Conservation (phyloP, 75 land plant species). For the Picea glauca region DNA sequence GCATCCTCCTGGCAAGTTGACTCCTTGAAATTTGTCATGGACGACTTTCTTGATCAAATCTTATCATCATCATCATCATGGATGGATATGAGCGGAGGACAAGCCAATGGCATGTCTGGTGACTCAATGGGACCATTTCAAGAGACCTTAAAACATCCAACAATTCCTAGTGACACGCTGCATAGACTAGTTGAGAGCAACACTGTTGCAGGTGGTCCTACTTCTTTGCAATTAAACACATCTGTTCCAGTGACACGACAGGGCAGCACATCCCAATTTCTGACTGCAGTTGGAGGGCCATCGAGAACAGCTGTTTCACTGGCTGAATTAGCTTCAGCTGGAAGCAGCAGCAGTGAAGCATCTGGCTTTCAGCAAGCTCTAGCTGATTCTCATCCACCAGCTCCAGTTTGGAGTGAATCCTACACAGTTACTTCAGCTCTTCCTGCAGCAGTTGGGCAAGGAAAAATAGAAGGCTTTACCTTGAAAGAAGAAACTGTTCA, state of each 20-base stretch:
- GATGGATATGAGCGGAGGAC: constrained; percentile 1
- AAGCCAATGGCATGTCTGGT: constrained; percentile 6
- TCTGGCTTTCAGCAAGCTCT: constrained; percentile 11
- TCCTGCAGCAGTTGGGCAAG: constrained; percentile 22
- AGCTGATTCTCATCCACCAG: constrained; percentile 11
- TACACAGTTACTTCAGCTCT: constrained; percentile 18
- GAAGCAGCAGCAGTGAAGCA: constrained; percentile 14
- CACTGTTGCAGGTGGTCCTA: constrained; percentile 1
- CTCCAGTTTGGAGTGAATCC: constrained; percentile 30
- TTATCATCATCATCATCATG: constrained; percentile 17
- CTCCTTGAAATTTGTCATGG: constrained; percentile 17
- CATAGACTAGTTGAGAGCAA: constrained; percentile 4
- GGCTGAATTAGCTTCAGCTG: constrained; percentile 1
- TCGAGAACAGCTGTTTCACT: constrained; percentile 2
- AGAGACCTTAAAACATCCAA: constrained; percentile 5
- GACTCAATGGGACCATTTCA: constrained; percentile 11
- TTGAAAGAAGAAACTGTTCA: constrained; percentile 14
- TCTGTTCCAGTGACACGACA: not conserved
- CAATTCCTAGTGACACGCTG: not conserved
- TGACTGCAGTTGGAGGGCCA: not conserved
- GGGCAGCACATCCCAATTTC: constrained; percentile 10
- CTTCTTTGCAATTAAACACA: constrained; percentile 5
- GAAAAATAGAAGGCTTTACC: constrained; percentile 19
- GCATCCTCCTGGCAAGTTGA: not conserved
- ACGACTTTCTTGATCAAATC: constrained; percentile 14